A percentile compares a stretch with the other conserved stretches of the same genome.
Conservation (phyloP, 2,329 filamentous ascomycete species). For the Hymenoscyphus salicellus region DNA sequence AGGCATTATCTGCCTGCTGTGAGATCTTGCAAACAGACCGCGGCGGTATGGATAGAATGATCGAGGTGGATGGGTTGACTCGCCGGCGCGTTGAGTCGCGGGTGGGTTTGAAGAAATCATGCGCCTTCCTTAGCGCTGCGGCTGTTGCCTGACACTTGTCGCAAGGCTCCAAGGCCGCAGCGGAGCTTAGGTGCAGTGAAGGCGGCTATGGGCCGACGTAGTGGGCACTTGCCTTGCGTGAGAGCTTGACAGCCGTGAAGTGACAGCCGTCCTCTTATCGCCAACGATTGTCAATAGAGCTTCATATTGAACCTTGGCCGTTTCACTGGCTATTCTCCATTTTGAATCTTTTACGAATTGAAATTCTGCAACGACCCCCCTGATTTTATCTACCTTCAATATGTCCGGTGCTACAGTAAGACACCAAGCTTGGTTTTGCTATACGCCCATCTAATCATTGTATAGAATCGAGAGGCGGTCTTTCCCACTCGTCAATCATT, state of each 20-base stretch:
- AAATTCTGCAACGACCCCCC: not conserved
- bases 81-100: constrained; percentile 24
- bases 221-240: constrained; percentile 7
- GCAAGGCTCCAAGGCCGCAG: constrained; percentile 4
- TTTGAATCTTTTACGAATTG: not conserved
- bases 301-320: not conserved
- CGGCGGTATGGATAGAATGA: constrained; percentile 19
- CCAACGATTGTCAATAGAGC: constrained; percentile 10
- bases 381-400: constrained; percentile 24
- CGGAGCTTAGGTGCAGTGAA: not conserved
- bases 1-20: constrained; percentile 35
- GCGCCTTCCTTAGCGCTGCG: constrained; percentile 14
- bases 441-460: constrained; percentile 20
- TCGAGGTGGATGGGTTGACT: constrained; percentile 11
- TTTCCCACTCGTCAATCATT: constrained; percentile 97
- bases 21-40: constrained; percentile 27
- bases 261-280: constrained; percentile 22
- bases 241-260: constrained; percentile 18
- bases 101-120: constrained; percentile 22
- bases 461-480: constrained; percentile 87
- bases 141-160: constrained; percentile 12
- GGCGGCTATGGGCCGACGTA: constrained; percentile 20
- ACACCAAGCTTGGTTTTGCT: constrained; percentile 16
- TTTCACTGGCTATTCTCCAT: not conserved
- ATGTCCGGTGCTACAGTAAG: constrained; percentile 55